These are phyloP conservation scores for Fusarium humuli DNA, from an alignment of 2,329 filamentous ascomycete genomes.

Conservation along the genomic window DNA sequence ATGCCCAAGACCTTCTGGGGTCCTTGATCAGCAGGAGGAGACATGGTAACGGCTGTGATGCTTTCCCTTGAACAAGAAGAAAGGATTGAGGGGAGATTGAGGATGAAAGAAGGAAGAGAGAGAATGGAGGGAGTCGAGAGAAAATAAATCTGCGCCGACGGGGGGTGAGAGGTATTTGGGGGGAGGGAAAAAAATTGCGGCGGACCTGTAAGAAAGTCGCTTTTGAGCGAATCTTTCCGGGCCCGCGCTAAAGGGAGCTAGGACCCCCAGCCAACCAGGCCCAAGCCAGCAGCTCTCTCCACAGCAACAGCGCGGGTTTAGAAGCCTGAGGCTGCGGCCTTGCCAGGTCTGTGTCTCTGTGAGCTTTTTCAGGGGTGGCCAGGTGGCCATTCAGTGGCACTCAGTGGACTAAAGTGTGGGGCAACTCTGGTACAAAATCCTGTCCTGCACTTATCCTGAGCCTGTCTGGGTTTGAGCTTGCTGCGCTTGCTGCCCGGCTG, in stretches of 20 bases:
- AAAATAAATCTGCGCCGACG: slow-evolving; percentile 61
- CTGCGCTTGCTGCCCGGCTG: slow-evolving; percentile 42
- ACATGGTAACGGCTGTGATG: slow-evolving; percentile 63
- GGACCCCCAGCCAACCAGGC: slow-evolving; percentile 45
- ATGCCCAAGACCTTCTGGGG: slow-evolving; percentile 73
- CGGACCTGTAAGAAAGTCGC: slow-evolving; percentile 58
- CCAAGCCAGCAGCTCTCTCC: slow-evolving; percentile 43
- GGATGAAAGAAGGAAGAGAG: slow-evolving; percentile 58
- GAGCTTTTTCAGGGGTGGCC: slow-evolving; percentile 39
- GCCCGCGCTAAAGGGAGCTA: slow-evolving; percentile 52
- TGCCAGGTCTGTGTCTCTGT: slow-evolving; percentile 23
- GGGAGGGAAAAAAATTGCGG: slow-evolving; percentile 62
- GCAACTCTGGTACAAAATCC: slow-evolving; percentile 28
- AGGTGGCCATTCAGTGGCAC: slow-evolving; percentile 39
- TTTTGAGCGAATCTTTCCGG: slow-evolving; percentile 68
- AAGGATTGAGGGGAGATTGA: slow-evolving; percentile 73
- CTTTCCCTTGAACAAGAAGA: slow-evolving; percentile 59
- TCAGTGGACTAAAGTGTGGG: slow-evolving; percentile 34
- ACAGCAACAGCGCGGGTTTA: slow-evolving; percentile 49
- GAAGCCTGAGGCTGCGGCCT: slow-evolving; percentile 52
- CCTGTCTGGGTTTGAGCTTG: slow-evolving; percentile 23
- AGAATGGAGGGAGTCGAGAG: slow-evolving; percentile 57
- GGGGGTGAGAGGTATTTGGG: slow-evolving; percentile 57
- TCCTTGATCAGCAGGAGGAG: slow-evolving; percentile 57
- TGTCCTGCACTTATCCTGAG: slow-evolving; percentile 29